Evolutionary conservation across 208 protist genomes (phyloP).

Genomic region (Trypanosoma mega): DNA sequence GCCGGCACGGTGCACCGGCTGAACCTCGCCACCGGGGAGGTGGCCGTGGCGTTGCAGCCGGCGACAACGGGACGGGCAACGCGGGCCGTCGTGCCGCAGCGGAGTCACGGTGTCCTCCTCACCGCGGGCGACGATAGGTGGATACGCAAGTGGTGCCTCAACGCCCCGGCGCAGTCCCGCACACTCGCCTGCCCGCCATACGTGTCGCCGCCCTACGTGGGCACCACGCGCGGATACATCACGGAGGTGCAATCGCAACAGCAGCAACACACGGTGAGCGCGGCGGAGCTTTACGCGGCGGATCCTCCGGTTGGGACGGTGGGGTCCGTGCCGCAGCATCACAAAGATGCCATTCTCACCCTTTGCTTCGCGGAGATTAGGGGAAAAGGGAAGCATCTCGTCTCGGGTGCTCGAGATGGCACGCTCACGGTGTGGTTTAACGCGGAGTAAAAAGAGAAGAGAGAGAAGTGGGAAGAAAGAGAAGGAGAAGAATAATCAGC

Average conservation of each 20-base stretch:
- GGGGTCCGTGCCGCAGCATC: constrained; percentile 34
- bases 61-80: constrained; percentile 11
- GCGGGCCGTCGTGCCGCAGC: constrained; percentile 51
- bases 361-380: constrained; percentile 28
- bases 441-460: constrained; percentile 10
- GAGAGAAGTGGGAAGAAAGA: constrained; percentile 20
- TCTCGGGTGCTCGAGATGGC: constrained; percentile 59
- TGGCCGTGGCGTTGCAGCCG: constrained; percentile 25
- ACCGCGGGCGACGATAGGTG: constrained; percentile 67
- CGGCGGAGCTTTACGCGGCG: background rate
- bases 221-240: constrained; percentile 5
- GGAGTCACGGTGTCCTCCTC: constrained; percentile 39
- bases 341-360: constrained; percentile 58
- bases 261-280: background rate
- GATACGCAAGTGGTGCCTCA: constrained; percentile 56
- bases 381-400: constrained; percentile 27
- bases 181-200: constrained; percentile 41
- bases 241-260: constrained; percentile 11
- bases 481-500: no score
- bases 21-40: constrained; percentile 20
- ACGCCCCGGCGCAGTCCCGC: constrained; percentile 28
- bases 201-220: constrained; percentile 32
- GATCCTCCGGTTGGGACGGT: background rate
- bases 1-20: constrained; percentile 21
- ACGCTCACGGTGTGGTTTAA: constrained; percentile 66